phyloP scores from a whole-genome alignment of 768 basidiomycete genomes.

The Leucogyrophana mollusca region DNA sequence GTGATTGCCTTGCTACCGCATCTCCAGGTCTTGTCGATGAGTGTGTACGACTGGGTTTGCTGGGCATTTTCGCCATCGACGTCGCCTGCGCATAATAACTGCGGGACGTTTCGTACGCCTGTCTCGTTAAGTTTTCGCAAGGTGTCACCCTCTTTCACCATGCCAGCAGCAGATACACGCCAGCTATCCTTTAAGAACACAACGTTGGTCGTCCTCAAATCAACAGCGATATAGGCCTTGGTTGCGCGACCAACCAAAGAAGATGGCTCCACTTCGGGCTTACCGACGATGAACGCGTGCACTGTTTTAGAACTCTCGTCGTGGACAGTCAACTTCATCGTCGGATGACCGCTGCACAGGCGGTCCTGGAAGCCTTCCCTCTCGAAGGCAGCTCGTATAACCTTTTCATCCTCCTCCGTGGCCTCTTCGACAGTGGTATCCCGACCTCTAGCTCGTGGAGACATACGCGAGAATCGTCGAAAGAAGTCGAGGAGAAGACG shows the following conservation, averaged over 20 bases:
- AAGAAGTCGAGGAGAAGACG: too few species aligned
- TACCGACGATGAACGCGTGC: too few species aligned
- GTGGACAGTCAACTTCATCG: too few species aligned
- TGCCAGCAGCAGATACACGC: neutral
- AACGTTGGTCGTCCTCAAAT: neutral
- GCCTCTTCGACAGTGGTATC: too few species aligned
- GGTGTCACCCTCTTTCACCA: slow-evolving; percentile 2
- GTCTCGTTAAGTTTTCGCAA: neutral
- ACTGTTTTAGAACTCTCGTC: too few species aligned
- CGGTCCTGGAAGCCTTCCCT: too few species aligned
- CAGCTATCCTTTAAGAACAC: slow-evolving; percentile 8
- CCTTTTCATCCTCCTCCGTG: too few species aligned
- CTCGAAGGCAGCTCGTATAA: too few species aligned
- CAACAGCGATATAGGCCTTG: neutral
- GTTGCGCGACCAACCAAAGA: neutral
- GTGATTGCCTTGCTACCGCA: neutral
- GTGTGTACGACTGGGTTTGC: neutral
- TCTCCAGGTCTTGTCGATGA: neutral
- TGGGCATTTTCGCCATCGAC: neutral
- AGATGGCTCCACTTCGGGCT: too few species aligned
- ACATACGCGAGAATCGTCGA: too few species aligned
- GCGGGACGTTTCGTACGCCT: neutral
- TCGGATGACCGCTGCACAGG: too few species aligned
- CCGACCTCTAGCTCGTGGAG: too few species aligned
- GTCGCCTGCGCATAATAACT: neutral